These are phyloP conservation scores for Tausonia pullulans DNA, from an alignment of 1,284 basidiomycete genomes.

Conservation along the genomic window DNA sequence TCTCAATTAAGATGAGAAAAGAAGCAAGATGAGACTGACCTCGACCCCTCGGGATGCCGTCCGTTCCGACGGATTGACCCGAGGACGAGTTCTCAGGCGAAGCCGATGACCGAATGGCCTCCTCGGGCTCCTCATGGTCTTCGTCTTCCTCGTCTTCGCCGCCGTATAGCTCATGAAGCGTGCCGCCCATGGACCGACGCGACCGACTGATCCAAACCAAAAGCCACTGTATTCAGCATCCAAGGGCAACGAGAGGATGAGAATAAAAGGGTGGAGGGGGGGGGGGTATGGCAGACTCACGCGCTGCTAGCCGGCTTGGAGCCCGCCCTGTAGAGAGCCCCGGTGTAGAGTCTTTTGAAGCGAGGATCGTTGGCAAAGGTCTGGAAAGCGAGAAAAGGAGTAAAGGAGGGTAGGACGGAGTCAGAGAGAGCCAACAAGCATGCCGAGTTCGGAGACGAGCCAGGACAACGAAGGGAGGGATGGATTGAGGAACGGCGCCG, in stretches of 20 bases:
- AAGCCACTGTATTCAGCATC: no score
- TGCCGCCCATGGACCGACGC: background rate
- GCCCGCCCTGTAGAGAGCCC: background rate
- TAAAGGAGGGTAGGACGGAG: background rate
- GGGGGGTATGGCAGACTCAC: background rate
- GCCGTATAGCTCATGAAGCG: background rate
- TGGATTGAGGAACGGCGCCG: no score
- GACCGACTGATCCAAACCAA: no score
- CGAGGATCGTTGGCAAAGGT: background rate
- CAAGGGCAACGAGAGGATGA: background rate
- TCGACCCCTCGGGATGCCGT: background rate
- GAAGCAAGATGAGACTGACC: no score
- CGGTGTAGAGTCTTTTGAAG: background rate
- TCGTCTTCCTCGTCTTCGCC: background rate
- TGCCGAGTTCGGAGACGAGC: no score
- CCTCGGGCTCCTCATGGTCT: background rate
- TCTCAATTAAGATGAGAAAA: no score
- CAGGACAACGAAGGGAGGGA: no score
- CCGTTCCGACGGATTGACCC: background rate
- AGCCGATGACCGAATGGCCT: background rate
- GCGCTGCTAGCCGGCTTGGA: background rate
- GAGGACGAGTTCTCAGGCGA: slow-evolving; percentile 1
- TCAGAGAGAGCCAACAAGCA: background rate
- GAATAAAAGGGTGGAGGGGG: background rate
- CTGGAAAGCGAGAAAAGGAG: background rate